phyloP scores from a whole-genome alignment of 306 rosid species.

The Gastrolobium bilobum region DNA sequence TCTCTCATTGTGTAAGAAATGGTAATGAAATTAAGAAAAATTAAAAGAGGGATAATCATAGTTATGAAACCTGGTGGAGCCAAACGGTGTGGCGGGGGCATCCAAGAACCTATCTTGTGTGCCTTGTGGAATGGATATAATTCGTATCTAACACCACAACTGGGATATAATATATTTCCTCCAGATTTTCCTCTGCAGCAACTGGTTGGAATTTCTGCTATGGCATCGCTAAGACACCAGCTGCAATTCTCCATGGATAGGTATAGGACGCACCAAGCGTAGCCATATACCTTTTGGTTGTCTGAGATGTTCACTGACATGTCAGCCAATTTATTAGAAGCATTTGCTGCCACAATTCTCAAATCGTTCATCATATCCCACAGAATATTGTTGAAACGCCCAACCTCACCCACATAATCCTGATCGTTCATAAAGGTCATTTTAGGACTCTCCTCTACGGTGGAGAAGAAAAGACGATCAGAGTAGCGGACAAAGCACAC shows the following conservation, averaged over 20 bases:
- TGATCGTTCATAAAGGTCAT: conserved; percentile 1
- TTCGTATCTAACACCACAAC: conserved; percentile 44
- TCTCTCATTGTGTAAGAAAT: not conserved
- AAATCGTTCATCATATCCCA: conserved; percentile 48
- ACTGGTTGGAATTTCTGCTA: conserved; percentile 39
- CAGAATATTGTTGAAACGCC: conserved; percentile 34
- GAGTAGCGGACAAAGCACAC: conserved; percentile 47
- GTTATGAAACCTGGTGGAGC: conserved; percentile 45
- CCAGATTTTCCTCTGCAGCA: conserved; percentile 53
- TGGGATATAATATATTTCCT: conserved; percentile 37
- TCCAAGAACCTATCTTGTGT: not conserved
- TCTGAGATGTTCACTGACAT: conserved; percentile 31
- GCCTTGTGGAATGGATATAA: conserved; percentile 32
- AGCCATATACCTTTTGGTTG: conserved; percentile 31
- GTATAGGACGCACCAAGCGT: conserved; percentile 41
- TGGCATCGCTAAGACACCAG: conserved; percentile 49
- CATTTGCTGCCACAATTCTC: conserved; percentile 25
- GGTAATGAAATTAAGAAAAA: not conserved
- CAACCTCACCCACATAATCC: conserved; percentile 40
- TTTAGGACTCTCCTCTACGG: conserved; percentile 41
- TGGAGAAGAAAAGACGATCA: conserved; percentile 35
- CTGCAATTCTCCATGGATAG: conserved; percentile 44
- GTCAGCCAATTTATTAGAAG: conserved; percentile 17
- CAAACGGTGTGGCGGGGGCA: not conserved
- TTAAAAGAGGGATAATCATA: not conserved